Evolutionary conservation across 129 eudicot species (phyloP).

Genomic region (Flaveria sonorensis): DNA sequence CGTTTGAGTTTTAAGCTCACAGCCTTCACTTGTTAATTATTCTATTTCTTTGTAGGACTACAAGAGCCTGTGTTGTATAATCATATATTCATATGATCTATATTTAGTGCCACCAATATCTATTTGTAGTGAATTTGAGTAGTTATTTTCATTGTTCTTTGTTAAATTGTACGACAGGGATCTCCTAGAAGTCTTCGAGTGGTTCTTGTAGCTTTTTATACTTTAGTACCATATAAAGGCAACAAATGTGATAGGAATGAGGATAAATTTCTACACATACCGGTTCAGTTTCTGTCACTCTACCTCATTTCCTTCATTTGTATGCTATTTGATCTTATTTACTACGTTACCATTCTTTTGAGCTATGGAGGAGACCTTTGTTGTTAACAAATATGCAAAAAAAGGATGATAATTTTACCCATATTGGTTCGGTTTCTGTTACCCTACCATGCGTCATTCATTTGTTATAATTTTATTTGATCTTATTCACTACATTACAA

Average conservation of each 20-base stretch:
- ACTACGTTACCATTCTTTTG: slow-evolving; percentile 9
- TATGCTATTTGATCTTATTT: neutral
- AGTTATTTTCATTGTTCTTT: neutral
- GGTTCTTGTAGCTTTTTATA: slow-evolving; percentile 6
- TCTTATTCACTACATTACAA: slow-evolving; percentile 10
- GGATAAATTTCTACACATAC: neutral
- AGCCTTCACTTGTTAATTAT: no score
- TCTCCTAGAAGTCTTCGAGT: no score
- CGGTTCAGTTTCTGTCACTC: slow-evolving; percentile 4
- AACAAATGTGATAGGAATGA: neutral
- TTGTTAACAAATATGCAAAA: neutral
- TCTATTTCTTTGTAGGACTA: no score
- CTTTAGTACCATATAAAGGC: slow-evolving; percentile 15
- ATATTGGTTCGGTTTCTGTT: neutral
- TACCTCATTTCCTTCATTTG: neutral
- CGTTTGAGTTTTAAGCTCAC: no score
- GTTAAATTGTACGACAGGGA: neutral
- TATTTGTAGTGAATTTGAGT: neutral
- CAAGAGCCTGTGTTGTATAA: no score
- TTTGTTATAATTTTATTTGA: neutral
- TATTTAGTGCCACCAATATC: no score
- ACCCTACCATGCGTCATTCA: neutral
- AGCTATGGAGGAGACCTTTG: neutral
- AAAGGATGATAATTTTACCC: slow-evolving; percentile 7
- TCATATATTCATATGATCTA: no score